These are phyloP conservation scores for Plenodomus lindquistii DNA, from an alignment of 2,329 filamentous ascomycete genomes.

Conservation along the genomic window DNA sequence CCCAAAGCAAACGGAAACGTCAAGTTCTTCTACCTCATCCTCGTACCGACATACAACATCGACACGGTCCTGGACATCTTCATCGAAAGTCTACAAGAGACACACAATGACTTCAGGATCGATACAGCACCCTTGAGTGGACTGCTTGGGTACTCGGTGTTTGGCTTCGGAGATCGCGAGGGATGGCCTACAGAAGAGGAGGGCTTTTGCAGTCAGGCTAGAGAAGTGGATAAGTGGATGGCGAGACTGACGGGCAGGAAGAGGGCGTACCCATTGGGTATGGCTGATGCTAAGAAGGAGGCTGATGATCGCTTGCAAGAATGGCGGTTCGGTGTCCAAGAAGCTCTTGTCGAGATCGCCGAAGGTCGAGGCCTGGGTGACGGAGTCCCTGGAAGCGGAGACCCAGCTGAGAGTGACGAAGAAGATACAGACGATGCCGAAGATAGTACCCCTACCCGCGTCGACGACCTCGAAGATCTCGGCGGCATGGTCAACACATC, in stretches of 20 bases:
- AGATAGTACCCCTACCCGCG: slow-evolving; percentile 41
- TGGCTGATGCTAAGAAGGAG: slow-evolving; percentile 83
- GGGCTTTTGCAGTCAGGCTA: slow-evolving; percentile 91
- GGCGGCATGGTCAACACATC: slow-evolving; percentile 62
- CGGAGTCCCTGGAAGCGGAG: slow-evolving; percentile 78
- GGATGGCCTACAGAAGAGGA: slow-evolving; percentile 90
- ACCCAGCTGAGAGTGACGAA: slow-evolving; percentile 81
- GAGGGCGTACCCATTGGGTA: slow-evolving; percentile 84
- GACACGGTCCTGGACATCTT: slow-evolving; percentile 89
- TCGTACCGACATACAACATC: slow-evolving; percentile 93
- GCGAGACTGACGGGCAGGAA: slow-evolving; percentile 88
- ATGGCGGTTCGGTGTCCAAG: slow-evolving; percentile 76
- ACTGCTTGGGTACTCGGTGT: slow-evolving; percentile 86
- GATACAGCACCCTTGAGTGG: slow-evolving; percentile 80
- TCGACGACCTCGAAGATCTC: slow-evolving; percentile 86
- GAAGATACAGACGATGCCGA: slow-evolving; percentile 63
- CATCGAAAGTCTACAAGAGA: slow-evolving; percentile 84
- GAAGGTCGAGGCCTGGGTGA: slow-evolving; percentile 60
- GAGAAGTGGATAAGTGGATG: slow-evolving; percentile 93
- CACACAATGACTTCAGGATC: slow-evolving; percentile 94
- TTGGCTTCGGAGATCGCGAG: slow-evolving; percentile 88
- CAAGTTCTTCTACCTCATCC: slow-evolving; percentile 78
- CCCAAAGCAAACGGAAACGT: slow-evolving; percentile 63
- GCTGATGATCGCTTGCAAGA: slow-evolving; percentile 68
- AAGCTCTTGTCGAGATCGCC: slow-evolving; percentile 66